Conservation (phyloP, 2,329 filamentous ascomycete species). For the Aspergillus latus region DNA sequence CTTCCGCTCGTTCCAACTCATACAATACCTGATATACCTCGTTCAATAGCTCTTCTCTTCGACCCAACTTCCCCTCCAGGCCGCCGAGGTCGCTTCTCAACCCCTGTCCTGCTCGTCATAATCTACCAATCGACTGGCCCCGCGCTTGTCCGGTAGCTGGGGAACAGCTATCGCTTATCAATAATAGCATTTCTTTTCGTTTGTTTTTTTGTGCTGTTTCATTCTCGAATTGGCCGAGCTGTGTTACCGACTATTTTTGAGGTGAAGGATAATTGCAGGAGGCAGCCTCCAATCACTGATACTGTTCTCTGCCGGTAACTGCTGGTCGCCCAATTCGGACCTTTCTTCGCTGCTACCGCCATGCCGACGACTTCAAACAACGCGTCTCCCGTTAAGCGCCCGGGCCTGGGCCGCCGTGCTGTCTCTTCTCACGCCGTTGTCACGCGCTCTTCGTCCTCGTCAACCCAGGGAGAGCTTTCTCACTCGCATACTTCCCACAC, state of each 20-base stretch:
- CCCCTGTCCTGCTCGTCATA: slow-evolving; percentile 1
- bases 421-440: slow-evolving; percentile 43
- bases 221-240: slow-evolving; percentile 4
- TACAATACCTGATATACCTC: neutral
- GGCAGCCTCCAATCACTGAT: slow-evolving; percentile 15
- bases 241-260: slow-evolving; percentile 9
- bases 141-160: slow-evolving; percentile 13
- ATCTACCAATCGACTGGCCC: slow-evolving; percentile 22
- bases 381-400: slow-evolving; percentile 42
- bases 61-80: neutral
- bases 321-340: slow-evolving; percentile 20
- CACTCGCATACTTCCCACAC: slow-evolving; percentile 27
- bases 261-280: slow-evolving; percentile 6
- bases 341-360: slow-evolving; percentile 16
- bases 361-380: slow-evolving; percentile 31
- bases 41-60: neutral
- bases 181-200: slow-evolving; percentile 19
- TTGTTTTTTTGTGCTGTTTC: neutral
- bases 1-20: neutral
- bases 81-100: neutral
- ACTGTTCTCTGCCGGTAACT: slow-evolving; percentile 14
- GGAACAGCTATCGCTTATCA: slow-evolving; percentile 5
- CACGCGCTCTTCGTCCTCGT: slow-evolving; percentile 35
- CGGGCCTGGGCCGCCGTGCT: slow-evolving; percentile 41
- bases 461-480: slow-evolving; percentile 31